These are phyloP conservation scores for Cladosporium cucumerinum DNA, from an alignment of 2,329 filamentous ascomycete genomes.

Conservation along the genomic window DNA sequence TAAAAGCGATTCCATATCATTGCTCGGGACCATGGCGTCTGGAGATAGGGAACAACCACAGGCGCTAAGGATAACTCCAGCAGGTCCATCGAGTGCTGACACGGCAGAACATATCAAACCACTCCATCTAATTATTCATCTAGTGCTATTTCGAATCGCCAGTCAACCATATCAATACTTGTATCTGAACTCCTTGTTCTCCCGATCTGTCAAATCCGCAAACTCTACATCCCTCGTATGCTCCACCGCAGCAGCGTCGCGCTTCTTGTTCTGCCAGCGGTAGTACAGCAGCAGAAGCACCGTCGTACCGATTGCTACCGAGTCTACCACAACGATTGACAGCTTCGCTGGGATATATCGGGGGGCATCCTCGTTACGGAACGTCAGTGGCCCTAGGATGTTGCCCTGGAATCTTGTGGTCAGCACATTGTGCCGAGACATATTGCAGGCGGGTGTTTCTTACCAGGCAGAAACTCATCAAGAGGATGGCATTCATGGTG, in stretches of 20 bases:
- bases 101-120: background rate
- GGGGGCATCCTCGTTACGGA: slow-evolving; percentile 32
- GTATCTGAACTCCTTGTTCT: slow-evolving; percentile 58
- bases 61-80: too few species aligned
- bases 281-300: slow-evolving; percentile 50
- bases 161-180: slow-evolving; percentile 1
- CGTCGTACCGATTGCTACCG: slow-evolving; percentile 35
- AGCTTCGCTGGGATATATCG: slow-evolving; percentile 39
- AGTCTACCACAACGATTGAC: slow-evolving; percentile 31
- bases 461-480: slow-evolving; percentile 39
- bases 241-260: slow-evolving; percentile 38
- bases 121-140: background rate
- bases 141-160: background rate
- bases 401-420: slow-evolving; percentile 27
- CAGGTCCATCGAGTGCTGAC: background rate
- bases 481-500: slow-evolving; percentile 35
- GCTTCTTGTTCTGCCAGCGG: slow-evolving; percentile 38
- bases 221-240: slow-evolving; percentile 19
- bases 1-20: too few species aligned
- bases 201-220: slow-evolving; percentile 49
- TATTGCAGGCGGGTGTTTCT: background rate
- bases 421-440: background rate
- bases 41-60: too few species aligned
- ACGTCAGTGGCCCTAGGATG: slow-evolving; percentile 36
- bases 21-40: too few species aligned